Evolutionary conservation across 305 asterid species (phyloP), one percentile per base, ranked within the genome.

Genomic region (Rubia balearica): DNA sequence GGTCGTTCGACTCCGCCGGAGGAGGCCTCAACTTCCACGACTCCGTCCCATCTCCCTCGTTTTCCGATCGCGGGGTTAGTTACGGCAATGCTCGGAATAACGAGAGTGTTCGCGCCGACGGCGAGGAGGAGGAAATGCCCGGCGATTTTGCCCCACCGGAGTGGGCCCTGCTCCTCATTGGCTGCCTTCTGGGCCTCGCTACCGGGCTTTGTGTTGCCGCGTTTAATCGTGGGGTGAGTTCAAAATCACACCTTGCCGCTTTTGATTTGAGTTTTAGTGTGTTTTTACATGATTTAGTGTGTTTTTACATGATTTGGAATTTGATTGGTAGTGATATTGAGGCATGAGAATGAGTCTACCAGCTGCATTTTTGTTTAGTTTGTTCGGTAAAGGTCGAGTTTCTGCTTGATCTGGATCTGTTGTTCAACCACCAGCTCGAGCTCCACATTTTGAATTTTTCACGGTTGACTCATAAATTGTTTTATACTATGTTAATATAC

Each of bases 71-170:
- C 51, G 74, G 72, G 1, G 76, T 68, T 33, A 41, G 19, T 40
- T 48, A 17, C 12, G 22, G 10, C 11, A 74, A 56, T 45, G 77
- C 21, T 24, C 61, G 57, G 59, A 75, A 81, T 65, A 75, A 71
- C 63, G 74, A 66, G 62, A 59, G 42, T 61, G 65, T 63, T 14
- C 63, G 33, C 41, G 69, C 40, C 48, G 82, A 78, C 10, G 90
- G 85, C 40, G 96, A 86, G 76, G 86, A 80, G 62, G 96, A 88
- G 73, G 84, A 80, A 55, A 74, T 78, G 42, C 89, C 87, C 10
- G 95, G 88, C 42, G 92, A 89, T 70, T 85, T 95, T 61, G 95
- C 98, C 30, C 98, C 98, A 53, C 98, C 98, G 13, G 98, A 94
- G 85, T 94, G 99, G 97, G 99, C 98, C 24, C 80, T 94, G 84